phyloP scores from a whole-genome alignment of 768 basidiomycete genomes.

The Pleurotus platypus region DNA sequence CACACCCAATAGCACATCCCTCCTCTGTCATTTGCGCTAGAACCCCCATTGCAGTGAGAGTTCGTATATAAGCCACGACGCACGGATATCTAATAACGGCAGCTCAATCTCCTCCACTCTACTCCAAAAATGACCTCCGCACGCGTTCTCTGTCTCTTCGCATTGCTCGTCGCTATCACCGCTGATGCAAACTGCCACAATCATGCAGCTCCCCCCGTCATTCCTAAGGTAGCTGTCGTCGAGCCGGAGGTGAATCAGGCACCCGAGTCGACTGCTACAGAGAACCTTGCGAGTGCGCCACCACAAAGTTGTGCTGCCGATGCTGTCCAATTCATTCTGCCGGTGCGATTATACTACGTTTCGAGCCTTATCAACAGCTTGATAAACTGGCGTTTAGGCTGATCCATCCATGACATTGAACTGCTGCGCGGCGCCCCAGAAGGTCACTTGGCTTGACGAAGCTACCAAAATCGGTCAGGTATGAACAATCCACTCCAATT shows the following conservation, averaged over 20 bases:
- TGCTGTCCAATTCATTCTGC: background rate
- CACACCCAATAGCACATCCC: too few relatives aligned
- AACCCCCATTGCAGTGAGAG: too few relatives aligned
- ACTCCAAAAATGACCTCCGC: too few relatives aligned
- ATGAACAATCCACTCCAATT: background rate
- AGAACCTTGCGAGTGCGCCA: background rate
- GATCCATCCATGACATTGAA: background rate
- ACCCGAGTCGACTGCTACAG: background rate
- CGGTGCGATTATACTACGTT: background rate
- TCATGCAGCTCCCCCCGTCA: background rate
- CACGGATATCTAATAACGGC: too few relatives aligned
- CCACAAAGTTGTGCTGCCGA: background rate
- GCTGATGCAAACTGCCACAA: background rate
- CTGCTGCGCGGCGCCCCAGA: background rate
- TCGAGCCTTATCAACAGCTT: background rate
- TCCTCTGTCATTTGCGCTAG: too few relatives aligned
- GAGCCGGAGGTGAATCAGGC: background rate
- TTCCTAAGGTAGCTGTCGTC: background rate
- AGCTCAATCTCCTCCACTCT: too few relatives aligned
- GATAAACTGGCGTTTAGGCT: background rate
- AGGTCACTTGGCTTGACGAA: conserved; percentile 5
- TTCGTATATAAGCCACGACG: too few relatives aligned
- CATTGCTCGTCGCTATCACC: background rate
- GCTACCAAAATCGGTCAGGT: conserved; percentile 1
- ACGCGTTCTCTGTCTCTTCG: too few relatives aligned